phyloP scores from a whole-genome alignment of 78 protist species.

The Capsaspora owczarzaki region DNA sequence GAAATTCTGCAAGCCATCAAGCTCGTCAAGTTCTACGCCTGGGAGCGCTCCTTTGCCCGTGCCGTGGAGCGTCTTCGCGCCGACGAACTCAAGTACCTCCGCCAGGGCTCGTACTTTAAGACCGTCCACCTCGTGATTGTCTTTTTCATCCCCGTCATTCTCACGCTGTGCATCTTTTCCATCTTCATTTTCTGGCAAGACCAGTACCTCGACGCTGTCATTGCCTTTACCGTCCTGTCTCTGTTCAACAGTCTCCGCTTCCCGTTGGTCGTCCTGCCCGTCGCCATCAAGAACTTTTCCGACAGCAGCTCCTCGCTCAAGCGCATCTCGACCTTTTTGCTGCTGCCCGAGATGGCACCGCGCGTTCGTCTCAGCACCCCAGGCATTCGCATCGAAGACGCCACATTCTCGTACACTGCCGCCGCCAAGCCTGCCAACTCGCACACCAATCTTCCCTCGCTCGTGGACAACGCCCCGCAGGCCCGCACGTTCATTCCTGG shows the following conservation, averaged over 20 bases:
- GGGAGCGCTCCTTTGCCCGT: conserved; percentile 24
- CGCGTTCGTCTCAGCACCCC: not conserved
- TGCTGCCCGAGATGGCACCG: conserved; percentile 5
- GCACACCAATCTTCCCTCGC: not conserved
- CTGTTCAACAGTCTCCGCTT: conserved; percentile 72
- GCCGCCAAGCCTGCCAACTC: not conserved
- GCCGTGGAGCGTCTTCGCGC: not conserved
- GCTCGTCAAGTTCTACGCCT: conserved; percentile 25
- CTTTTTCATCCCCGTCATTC: conserved; percentile 7
- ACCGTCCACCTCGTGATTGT: conserved; percentile 1
- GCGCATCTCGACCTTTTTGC: conserved; percentile 55
- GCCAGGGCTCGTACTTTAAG: not conserved
- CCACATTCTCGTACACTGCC: not conserved
- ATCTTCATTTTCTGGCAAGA: not conserved
- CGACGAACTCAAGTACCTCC: not conserved
- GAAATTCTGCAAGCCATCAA: conserved; percentile 3
- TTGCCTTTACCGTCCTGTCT: conserved; percentile 71
- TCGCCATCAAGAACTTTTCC: conserved; percentile 31
- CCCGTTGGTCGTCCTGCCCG: conserved; percentile 75
- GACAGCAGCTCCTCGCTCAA: conserved; percentile 57
- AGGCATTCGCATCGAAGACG: not conserved
- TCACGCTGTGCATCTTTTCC: conserved; percentile 6
- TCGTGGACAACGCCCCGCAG: too few species aligned
- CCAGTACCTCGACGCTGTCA: not conserved
- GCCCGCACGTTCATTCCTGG: not conserved